Percentiles rank a stretch among this genome's conserved stretches.
Evolutionary conservation across 495 filamentous ascomycete species (phyloP).

Genomic region (Penicillium cosmopolitanum): DNA sequence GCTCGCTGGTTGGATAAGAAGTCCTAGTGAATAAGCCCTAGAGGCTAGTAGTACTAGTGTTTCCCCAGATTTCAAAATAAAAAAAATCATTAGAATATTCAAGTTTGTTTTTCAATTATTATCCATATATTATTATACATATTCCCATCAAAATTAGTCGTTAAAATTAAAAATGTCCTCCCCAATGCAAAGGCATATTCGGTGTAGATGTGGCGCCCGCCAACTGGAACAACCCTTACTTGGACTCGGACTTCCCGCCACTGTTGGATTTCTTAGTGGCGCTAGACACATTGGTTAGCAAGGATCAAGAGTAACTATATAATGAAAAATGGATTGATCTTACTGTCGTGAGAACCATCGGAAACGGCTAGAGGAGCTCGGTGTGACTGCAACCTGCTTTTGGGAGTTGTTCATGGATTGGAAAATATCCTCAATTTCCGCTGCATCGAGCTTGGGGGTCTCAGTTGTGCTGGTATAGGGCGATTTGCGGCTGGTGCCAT

Average conservation of each 20-base stretch:
- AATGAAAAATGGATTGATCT: not conserved
- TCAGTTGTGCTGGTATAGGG: slow-evolving; percentile 4
- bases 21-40: too few species aligned
- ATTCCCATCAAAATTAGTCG: not conserved
- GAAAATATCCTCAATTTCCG: slow-evolving; percentile 10
- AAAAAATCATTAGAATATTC: too few species aligned
- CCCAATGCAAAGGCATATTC: too few species aligned
- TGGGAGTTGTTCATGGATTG: not conserved
- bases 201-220: not conserved
- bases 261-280: slow-evolving; percentile 3
- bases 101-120: not conserved
- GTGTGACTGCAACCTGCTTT: not conserved
- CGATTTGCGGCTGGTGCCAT: slow-evolving; percentile 6
- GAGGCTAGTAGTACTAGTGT: too few species aligned
- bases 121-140: not conserved
- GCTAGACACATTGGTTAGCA: not conserved
- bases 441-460: slow-evolving; percentile 8
- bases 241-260: not conserved
- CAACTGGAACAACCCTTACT: not conserved
- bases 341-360: slow-evolving; percentile 9
- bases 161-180: slow-evolving; percentile 1
- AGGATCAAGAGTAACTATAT: not conserved
- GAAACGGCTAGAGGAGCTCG: slow-evolving; percentile 1
- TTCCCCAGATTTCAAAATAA: too few species aligned
- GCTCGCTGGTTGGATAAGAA: too few species aligned